Evolutionary conservation across 768 basidiomycete genomes (phyloP).

Genomic region (Guyanaporus albipodus): DNA sequence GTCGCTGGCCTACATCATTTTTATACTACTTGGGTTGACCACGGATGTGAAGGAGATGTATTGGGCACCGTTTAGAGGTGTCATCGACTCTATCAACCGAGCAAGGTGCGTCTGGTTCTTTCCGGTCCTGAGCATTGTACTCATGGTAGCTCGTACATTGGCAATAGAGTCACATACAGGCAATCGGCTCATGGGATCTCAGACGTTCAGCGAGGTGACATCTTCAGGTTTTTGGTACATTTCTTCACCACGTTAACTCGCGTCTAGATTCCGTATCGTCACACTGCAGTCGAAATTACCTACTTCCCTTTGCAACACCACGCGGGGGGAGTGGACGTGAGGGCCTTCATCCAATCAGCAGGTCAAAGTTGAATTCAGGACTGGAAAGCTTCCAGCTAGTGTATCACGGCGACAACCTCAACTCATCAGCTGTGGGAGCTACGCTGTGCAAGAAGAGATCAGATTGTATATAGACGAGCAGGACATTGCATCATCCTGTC

Average conservation of each 20-base stretch:
- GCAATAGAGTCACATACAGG: not conserved
- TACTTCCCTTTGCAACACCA: not conserved
- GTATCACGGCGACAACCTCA: not conserved
- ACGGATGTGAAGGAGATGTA: conserved; percentile 16
- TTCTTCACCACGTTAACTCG: not conserved
- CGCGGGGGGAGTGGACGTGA: not conserved
- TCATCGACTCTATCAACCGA: not conserved
- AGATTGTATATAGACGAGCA: too few species aligned
- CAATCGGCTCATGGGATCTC: not conserved
- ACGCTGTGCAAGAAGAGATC: not conserved
- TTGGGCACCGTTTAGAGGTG: not conserved
- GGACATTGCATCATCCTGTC: too few species aligned
- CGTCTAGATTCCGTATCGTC: not conserved
- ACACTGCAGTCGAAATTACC: not conserved
- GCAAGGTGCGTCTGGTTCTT: not conserved
- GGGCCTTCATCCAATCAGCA: not conserved
- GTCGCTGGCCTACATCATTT: conserved; percentile 12
- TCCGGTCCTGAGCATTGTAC: not conserved
- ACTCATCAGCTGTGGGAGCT: not conserved
- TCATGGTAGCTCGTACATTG: not conserved
- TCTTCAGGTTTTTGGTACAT: not conserved
- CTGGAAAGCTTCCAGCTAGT: not conserved
- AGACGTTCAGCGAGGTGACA: not conserved
- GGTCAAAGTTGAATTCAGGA: not conserved
- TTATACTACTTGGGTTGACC: conserved; percentile 16